Conservation (phyloP, 768 basidiomycete genomes). For the Pilatotrama ljubarskyi region DNA sequence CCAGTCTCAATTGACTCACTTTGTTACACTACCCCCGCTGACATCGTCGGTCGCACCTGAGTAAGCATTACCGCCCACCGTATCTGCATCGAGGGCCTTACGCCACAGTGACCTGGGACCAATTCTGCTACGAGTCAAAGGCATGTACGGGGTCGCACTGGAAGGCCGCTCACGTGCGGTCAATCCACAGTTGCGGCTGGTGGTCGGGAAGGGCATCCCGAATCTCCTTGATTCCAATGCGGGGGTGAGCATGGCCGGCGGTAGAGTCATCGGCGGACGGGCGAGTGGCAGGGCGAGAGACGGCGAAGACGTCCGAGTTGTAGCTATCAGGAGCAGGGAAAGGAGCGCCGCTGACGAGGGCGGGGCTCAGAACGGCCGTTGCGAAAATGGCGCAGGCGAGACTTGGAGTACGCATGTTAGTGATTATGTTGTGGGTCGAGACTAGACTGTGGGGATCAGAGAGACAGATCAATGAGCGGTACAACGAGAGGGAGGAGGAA, state of each 20-base stretch:
- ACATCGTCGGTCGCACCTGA: constrained; percentile 19
- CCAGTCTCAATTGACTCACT: not conserved
- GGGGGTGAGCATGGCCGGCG: not conserved
- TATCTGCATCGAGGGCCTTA: constrained; percentile 20
- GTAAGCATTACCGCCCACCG: constrained; percentile 26
- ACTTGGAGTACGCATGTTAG: constrained; percentile 29
- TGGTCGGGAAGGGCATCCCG: constrained; percentile 10
- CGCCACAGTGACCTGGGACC: not conserved
- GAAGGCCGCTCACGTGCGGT: constrained; percentile 15
- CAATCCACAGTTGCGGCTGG: not conserved
- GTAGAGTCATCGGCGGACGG: not conserved
- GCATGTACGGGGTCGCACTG: no score
- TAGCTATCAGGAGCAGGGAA: constrained; percentile 12
- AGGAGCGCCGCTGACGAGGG: constrained; percentile 19
- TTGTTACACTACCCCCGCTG: not conserved
- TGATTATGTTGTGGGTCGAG: constrained; percentile 5
- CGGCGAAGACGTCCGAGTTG: constrained; percentile 21
- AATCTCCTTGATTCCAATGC: constrained; percentile 13
- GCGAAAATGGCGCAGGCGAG: constrained; percentile 28
- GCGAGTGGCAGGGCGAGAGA: not conserved
- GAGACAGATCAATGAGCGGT: constrained; percentile 2
- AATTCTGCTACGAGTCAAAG: not conserved
- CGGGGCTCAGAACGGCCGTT: constrained; percentile 26
- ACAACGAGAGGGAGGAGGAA: not conserved
- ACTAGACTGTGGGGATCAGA: constrained; percentile 7